Conservation (phyloP, 345 rosid species). For the Cardamine resedifolia region DNA sequence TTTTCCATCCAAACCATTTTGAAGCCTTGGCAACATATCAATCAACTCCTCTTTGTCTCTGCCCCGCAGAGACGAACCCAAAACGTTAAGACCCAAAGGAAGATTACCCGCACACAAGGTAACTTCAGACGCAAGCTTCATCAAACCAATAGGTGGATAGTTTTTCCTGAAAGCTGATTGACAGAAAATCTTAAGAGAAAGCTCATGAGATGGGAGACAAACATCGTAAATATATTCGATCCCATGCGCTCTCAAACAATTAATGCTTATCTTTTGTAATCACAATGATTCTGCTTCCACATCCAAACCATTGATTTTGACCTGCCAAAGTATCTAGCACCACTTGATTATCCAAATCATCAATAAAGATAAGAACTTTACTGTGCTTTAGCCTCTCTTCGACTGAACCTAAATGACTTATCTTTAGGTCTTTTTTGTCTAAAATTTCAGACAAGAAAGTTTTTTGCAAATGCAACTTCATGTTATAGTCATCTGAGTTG, state of each 20-base stretch:
- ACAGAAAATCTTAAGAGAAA: background rate
- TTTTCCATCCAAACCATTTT: background rate
- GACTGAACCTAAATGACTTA: no score
- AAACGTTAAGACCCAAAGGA: slow-evolving; percentile 37
- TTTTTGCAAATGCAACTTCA: no score
- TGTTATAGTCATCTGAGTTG: no score
- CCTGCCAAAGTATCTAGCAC: no score
- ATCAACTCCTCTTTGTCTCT: background rate
- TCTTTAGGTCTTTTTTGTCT: no score
- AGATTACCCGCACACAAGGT: slow-evolving; percentile 1
- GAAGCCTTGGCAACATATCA: background rate
- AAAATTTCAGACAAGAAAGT: no score
- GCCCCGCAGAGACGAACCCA: background rate
- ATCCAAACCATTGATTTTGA: no score
- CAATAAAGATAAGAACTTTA: no score
- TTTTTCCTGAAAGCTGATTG: background rate
- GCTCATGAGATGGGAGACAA: background rate
- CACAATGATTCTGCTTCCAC: no score
- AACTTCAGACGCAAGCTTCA: background rate
- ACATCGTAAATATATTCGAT: background rate
- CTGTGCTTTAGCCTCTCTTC: no score
- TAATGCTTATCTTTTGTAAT: background rate
- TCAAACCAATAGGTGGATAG: background rate
- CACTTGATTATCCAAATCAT: no score
- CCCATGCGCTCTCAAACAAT: background rate